Evolutionary conservation across 257 asterid genomes (phyloP).

Genomic region (Capsicum baccatum): DNA sequence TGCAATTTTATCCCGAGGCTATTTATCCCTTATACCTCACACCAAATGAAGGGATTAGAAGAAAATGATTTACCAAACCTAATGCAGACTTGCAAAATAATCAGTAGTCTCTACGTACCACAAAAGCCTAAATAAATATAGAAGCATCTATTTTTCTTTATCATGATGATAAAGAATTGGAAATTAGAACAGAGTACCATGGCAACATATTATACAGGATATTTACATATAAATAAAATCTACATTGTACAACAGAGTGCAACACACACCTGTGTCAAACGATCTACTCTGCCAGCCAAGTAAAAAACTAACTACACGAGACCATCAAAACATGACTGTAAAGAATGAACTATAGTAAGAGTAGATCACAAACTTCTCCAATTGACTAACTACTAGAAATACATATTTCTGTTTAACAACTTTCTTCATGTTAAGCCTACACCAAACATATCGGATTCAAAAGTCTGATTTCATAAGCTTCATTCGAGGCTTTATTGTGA

Average conservation of each 20-base stretch:
- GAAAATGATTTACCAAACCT: neutral
- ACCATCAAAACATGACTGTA: conserved; percentile 26
- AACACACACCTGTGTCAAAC: conserved; percentile 26
- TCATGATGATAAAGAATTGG: neutral
- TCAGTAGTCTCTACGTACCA: neutral
- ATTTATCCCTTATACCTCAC: too few species aligned
- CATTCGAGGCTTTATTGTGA: conserved; percentile 46
- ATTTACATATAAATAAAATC: conserved; percentile 25
- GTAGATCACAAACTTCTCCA: conserved; percentile 27
- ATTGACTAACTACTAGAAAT: conserved; percentile 21
- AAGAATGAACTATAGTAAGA: conserved; percentile 27
- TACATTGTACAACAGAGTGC: conserved; percentile 30
- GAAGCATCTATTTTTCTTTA: neutral
- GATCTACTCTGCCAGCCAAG: conserved; percentile 30
- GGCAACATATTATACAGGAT: conserved; percentile 28
- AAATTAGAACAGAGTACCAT: neutral
- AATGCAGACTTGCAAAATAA: neutral
- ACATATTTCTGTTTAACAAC: neutral
- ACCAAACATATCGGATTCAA: conserved; percentile 31
- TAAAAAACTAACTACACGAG: conserved; percentile 28
- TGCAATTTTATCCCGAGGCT: too few species aligned
- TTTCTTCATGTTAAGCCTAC: neutral
- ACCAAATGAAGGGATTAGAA: too few species aligned
- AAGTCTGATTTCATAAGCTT: conserved; percentile 53
- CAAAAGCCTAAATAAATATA: neutral